A percentile compares a stretch with the other conserved stretches of the same genome.
Evolutionary conservation across 2,329 filamentous ascomycete species (phyloP).

Genomic region (Ophiostoma ulmi): DNA sequence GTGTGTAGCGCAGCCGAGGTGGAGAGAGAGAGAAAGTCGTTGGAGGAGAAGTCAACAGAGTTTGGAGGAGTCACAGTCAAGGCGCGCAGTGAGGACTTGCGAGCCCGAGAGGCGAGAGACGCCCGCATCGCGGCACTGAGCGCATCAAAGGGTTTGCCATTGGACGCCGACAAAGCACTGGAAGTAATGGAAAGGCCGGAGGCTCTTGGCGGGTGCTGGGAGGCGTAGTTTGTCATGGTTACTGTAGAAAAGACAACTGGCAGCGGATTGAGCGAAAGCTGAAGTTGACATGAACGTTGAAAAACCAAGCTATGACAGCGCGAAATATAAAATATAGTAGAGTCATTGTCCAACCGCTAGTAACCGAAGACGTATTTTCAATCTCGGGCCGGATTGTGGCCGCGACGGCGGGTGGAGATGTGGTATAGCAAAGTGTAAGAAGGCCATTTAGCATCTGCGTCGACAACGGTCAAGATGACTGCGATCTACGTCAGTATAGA

Average conservation of each 20-base stretch:
- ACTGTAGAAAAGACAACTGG: too few relatives aligned
- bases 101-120: neutral
- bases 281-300: neutral
- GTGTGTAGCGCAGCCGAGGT: constrained; percentile 39
- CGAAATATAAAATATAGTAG: neutral
- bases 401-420: neutral
- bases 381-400: neutral
- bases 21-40: constrained; percentile 70
- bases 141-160: neutral
- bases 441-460: neutral
- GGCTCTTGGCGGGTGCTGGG: neutral
- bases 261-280: too few relatives aligned
- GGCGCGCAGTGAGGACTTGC: constrained; percentile 17
- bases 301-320: neutral
- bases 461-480: neutral
- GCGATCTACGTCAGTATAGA: neutral
- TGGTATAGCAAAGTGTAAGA: neutral
- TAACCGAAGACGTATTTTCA: neutral
- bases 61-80: neutral
- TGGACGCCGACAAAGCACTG: neutral
- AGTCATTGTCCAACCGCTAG: neutral
- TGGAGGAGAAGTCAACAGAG: constrained; percentile 64
- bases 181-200: neutral
- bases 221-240: neutral
- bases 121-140: neutral